Percentiles rank a stretch among this genome's conserved stretches.
These are phyloP conservation scores for Calonectria ilicicola DNA, from an alignment of 2,329 filamentous ascomycete species.

Conservation along the genomic window DNA sequence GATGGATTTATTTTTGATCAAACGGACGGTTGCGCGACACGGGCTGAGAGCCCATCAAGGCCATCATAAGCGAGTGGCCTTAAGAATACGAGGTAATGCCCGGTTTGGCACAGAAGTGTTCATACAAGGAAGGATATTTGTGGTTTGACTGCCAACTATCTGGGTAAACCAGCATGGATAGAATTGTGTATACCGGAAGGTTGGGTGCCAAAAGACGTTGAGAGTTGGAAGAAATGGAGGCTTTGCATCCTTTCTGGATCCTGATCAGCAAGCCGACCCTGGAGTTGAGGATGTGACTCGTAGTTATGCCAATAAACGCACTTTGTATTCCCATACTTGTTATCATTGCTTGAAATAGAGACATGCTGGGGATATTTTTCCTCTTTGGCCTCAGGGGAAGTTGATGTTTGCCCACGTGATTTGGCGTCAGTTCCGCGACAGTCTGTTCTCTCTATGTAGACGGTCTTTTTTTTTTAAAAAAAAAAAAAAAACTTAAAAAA, in stretches of 20 bases:
- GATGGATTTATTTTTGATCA: slow-evolving; percentile 24
- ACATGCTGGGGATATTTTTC: not conserved
- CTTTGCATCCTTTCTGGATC: not conserved
- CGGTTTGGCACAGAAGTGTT: slow-evolving; percentile 35
- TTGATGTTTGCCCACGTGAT: slow-evolving; percentile 47
- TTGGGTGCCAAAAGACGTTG: slow-evolving; percentile 25
- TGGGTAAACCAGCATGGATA: slow-evolving; percentile 33
- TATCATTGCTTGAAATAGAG: too few relatives aligned
- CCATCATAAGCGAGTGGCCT: slow-evolving; percentile 18
- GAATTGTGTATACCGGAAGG: slow-evolving; percentile 36
- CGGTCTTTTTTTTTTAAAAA: too few relatives aligned
- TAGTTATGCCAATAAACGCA: slow-evolving; percentile 34
- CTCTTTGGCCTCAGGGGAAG: too few relatives aligned
- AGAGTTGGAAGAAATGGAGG: slow-evolving; percentile 11
- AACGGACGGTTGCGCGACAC: slow-evolving; percentile 19
- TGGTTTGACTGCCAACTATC: slow-evolving; percentile 14
- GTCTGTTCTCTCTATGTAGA: too few relatives aligned
- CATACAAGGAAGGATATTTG: slow-evolving; percentile 23
- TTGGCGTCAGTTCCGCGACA: slow-evolving; percentile 51
- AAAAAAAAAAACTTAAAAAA: too few relatives aligned
- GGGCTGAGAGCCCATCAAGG: slow-evolving; percentile 21
- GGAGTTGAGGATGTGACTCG: slow-evolving; percentile 25
- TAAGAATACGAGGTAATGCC: slow-evolving; percentile 33
- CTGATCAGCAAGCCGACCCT: not conserved
- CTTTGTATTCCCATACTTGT: slow-evolving; percentile 9